These are phyloP conservation scores for Moesziomyces aphidis DNA, from an alignment of 1,284 basidiomycete genomes.

Conservation along the genomic window DNA sequence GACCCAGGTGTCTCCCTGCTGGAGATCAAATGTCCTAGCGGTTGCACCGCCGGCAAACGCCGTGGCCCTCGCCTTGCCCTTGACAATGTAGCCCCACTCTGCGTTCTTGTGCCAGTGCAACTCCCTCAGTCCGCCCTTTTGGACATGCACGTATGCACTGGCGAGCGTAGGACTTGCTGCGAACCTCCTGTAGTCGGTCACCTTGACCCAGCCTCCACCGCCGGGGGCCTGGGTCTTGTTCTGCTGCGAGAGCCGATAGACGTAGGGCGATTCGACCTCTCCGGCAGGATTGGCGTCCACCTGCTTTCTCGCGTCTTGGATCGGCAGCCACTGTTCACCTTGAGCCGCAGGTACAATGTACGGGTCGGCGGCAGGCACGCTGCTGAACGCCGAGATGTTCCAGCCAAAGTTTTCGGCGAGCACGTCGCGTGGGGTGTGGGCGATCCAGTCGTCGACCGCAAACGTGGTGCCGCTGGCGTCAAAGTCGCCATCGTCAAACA, in stretches of 20 bases:
- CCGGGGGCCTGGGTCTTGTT: slow-evolving; percentile 75
- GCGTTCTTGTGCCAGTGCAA: slow-evolving; percentile 78
- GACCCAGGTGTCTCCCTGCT: slow-evolving; percentile 16
- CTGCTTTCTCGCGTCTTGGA: slow-evolving; percentile 8
- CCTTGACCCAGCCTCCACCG: slow-evolving; percentile 26
- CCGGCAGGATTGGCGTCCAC: slow-evolving; percentile 9
- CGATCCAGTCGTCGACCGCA: slow-evolving; percentile 62
- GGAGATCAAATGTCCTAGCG: slow-evolving; percentile 77
- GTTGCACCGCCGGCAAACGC: slow-evolving; percentile 67
- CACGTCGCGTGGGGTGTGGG: slow-evolving; percentile 75
- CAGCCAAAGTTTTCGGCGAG: slow-evolving; percentile 79
- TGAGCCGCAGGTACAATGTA: slow-evolving; percentile 69
- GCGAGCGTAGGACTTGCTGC: slow-evolving; percentile 74
- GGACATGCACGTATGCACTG: slow-evolving; percentile 76
- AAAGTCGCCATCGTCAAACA: slow-evolving; percentile 64
- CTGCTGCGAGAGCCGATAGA: slow-evolving; percentile 68
- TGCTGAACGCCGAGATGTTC: slow-evolving; percentile 72
- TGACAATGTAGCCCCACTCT: slow-evolving; percentile 32
- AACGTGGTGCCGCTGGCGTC: slow-evolving; percentile 13
- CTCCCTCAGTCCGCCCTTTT: slow-evolving; percentile 76
- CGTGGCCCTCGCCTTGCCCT: slow-evolving; percentile 24
- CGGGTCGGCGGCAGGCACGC: slow-evolving; percentile 59
- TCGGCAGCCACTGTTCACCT: slow-evolving; percentile 18
- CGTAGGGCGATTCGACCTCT: slow-evolving; percentile 10
- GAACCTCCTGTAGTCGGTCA: slow-evolving; percentile 19